Base-by-base conservation (phyloP, 2,329 filamentous ascomycete genomes). In the Aquanectria penicillioides region DNA sequence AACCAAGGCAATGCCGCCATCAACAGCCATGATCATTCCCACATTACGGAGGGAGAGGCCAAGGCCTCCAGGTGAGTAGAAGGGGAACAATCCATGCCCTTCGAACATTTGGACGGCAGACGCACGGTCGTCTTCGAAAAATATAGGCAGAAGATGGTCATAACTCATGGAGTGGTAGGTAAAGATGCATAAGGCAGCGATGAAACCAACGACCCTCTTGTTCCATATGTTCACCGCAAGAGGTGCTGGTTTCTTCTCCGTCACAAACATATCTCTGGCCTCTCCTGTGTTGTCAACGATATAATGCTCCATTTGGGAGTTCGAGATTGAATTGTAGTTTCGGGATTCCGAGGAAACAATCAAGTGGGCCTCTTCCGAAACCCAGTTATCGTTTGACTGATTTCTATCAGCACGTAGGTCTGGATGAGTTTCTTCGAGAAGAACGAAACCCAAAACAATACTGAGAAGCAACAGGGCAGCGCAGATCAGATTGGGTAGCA, bases 161-260 rank as follows among this genome's bases (percentile, higher is more conserved):
- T 92, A 97, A 0, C 91, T 93, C 93, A 97, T 97, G 31, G 90
- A 93, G 77, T 97, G 94, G 73, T 97, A 97, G 5, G 93, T 95
- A 78, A 97, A 97, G 63, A 97, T 92, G 38, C 90, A 92, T 43
- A 97, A 79, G 2, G 94, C 90, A n/a, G 93, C 71, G 33, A 95
- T 87, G 50, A 97, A 85, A 75, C 91, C 88, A 65, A 91, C 80
- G 59, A 97, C 88, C 34, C 85, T 85, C 75, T 81, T 81, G 74
- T 78, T 81, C 75, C 83, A 86, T 59, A 85, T 80, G 67, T 71
- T 80, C 55, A 63, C 63, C 20, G 31, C 38, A 2, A 71, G 67
- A 57, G 71, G 73, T 5, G 63, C 66, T 68, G 65, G 76, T 78
- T 80, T 74, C 43, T 68, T 67, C 20, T 61, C 70, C 40, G 43